A percentile compares a stretch with the other conserved stretches of the same genome.
Conservation (phyloP, 2,329 filamentous ascomycete species). For the Microdochium paspali region DNA sequence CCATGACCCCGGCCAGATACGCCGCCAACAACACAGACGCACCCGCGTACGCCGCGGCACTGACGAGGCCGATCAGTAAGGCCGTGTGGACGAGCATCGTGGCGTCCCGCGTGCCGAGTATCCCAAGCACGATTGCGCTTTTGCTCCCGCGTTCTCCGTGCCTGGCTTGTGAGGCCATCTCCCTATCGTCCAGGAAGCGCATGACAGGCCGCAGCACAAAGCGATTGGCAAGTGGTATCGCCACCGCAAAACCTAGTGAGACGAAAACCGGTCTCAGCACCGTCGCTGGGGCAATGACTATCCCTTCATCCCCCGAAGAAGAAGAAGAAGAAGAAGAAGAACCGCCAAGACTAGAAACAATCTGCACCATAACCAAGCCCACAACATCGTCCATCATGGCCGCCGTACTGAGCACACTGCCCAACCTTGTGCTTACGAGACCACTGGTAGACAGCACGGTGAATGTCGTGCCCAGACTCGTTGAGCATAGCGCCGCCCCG, state of each 20-base stretch:
- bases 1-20: slow-evolving; percentile 49
- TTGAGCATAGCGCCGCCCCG: slow-evolving; percentile 65
- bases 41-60: slow-evolving; percentile 47
- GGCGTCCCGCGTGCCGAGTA: slow-evolving; percentile 20
- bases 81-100: slow-evolving; percentile 36
- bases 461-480: slow-evolving; percentile 64
- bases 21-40: slow-evolving; percentile 55
- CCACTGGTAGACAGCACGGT: slow-evolving; percentile 43
- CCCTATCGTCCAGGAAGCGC: background rate
- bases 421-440: slow-evolving; percentile 31
- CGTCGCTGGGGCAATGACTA: slow-evolving; percentile 17
- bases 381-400: slow-evolving; percentile 79
- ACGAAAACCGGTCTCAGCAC: slow-evolving; percentile 36
- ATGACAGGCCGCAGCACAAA: slow-evolving; percentile 23
- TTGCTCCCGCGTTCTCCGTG: background rate
- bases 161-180: background rate
- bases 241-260: slow-evolving; percentile 39
- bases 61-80: slow-evolving; percentile 38
- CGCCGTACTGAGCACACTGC: slow-evolving; percentile 59
- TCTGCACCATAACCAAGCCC: slow-evolving; percentile 66
- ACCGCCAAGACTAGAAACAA: slow-evolving; percentile 56
- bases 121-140: slow-evolving; percentile 7
- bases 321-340: slow-evolving; percentile 1
- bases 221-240: slow-evolving; percentile 35
- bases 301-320: too few species aligned